phyloP scores from a whole-genome alignment of 495 filamentous ascomycete genomes.

The Evernia prunastri region DNA sequence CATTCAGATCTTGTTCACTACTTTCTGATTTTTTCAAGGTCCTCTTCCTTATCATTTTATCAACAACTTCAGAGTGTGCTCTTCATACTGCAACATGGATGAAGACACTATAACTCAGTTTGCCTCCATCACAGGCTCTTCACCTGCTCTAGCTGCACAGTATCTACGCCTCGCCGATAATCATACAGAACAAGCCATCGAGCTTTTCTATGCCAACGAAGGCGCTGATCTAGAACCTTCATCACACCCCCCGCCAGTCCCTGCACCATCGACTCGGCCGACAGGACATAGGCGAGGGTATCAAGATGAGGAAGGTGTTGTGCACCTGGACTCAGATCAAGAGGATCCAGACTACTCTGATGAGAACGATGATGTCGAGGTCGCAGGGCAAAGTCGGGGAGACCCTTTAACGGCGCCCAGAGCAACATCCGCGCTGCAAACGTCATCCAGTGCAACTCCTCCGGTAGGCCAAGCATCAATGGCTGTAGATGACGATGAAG shows the following conservation, averaged over 20 bases:
- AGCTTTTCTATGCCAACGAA: constrained; percentile 81
- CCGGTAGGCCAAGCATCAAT: constrained; percentile 3
- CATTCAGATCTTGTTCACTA: neutral
- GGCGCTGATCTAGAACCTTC: constrained; percentile 51
- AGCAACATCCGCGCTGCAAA: constrained; percentile 19
- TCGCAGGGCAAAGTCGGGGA: constrained; percentile 8
- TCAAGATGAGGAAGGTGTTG: constrained; percentile 53
- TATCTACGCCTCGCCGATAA: constrained; percentile 78
- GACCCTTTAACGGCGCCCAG: constrained; percentile 8
- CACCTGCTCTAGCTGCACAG: constrained; percentile 58
- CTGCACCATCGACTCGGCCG: constrained; percentile 25
- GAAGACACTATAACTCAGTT: constrained; percentile 53
- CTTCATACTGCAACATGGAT: constrained; percentile 53
- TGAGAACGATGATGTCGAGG: constrained; percentile 9
- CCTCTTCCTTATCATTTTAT: neutral
- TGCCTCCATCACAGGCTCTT: constrained; percentile 60
- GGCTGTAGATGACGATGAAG: constrained; percentile 73
- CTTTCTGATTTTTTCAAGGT: neutral
- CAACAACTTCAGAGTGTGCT: neutral
- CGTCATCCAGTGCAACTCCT: constrained; percentile 22
- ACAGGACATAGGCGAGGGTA: constrained; percentile 25
- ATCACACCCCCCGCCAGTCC: constrained; percentile 34
- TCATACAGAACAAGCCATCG: constrained; percentile 76
- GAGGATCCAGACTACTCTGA: constrained; percentile 31
- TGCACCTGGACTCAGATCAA: constrained; percentile 64